Evolutionary conservation across 1,284 basidiomycete species (phyloP).

Genomic region (Cutaneotrichosporon sp.): DNA sequence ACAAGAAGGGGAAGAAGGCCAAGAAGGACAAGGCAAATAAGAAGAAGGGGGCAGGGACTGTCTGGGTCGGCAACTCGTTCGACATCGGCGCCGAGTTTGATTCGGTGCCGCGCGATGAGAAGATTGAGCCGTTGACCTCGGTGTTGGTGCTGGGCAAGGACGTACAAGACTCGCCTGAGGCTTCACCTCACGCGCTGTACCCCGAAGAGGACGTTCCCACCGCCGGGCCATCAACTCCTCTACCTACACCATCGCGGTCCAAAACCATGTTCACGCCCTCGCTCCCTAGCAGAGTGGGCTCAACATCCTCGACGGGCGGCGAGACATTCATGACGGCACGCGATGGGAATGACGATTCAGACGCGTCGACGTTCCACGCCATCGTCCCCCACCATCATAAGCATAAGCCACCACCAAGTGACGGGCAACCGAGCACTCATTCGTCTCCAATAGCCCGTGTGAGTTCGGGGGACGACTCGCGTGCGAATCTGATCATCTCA

Average conservation of each 20-base stretch:
- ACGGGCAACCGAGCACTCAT: slow-evolving; percentile 3
- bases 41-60: slow-evolving; percentile 23
- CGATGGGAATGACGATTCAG: background rate
- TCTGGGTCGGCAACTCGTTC: slow-evolving; percentile 48
- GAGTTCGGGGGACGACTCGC: slow-evolving; percentile 7
- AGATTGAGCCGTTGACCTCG: background rate
- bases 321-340: slow-evolving; percentile 46
- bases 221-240: background rate
- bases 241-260: background rate
- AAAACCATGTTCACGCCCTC: background rate
- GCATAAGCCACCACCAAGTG: slow-evolving; percentile 1
- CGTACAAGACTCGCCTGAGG: background rate
- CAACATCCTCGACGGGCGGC: slow-evolving; percentile 21
- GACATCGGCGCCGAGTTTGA: slow-evolving; percentile 48
- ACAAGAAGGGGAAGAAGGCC: slow-evolving; percentile 4
- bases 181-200: background rate
- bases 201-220: too few species aligned
- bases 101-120: background rate
- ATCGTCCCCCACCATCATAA: slow-evolving; percentile 2
- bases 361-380: slow-evolving; percentile 16
- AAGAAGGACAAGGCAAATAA: slow-evolving; percentile 21
- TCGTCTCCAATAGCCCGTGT: slow-evolving; percentile 4
- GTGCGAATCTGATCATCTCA: slow-evolving; percentile 11
- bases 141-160: background rate
- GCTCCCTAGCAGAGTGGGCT: background rate